phyloP scores from a whole-genome alignment of 306 rosid genomes.

The Erythrophleum fordii region DNA sequence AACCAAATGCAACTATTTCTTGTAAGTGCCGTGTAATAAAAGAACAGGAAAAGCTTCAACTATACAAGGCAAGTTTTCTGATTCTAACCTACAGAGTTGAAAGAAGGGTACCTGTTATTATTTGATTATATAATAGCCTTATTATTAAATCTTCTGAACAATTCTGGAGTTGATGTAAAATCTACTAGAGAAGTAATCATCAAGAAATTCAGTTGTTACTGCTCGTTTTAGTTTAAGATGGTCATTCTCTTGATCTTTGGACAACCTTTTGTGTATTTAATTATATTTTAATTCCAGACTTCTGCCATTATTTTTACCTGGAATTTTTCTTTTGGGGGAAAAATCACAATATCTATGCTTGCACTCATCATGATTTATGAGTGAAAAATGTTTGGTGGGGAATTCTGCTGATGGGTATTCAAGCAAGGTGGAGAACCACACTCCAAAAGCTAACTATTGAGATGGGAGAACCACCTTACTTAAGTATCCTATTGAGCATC shows the following conservation, averaged over 20 bases:
- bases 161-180: background rate
- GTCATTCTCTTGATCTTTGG: background rate
- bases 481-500: too few relatives aligned
- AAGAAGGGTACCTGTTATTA: background rate
- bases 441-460: too few relatives aligned
- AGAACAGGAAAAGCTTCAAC: conserved; percentile 44
- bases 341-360: too few relatives aligned
- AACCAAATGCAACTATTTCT: conserved; percentile 38
- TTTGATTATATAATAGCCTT: background rate
- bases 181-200: background rate
- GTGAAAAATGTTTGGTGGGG: background rate
- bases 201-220: background rate
- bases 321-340: background rate
- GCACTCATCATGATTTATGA: too few relatives aligned
- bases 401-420: too few relatives aligned
- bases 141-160: background rate
- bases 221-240: background rate
- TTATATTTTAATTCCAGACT: background rate
- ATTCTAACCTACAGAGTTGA: background rate
- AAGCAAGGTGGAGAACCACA: too few relatives aligned
- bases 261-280: background rate
- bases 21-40: conserved; percentile 50
- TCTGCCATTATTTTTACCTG: background rate
- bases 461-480: too few relatives aligned
- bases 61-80: conserved; percentile 49